Conservation (phyloP, 169 alveolate species). For the Plasmodium reichenowi region DNA sequence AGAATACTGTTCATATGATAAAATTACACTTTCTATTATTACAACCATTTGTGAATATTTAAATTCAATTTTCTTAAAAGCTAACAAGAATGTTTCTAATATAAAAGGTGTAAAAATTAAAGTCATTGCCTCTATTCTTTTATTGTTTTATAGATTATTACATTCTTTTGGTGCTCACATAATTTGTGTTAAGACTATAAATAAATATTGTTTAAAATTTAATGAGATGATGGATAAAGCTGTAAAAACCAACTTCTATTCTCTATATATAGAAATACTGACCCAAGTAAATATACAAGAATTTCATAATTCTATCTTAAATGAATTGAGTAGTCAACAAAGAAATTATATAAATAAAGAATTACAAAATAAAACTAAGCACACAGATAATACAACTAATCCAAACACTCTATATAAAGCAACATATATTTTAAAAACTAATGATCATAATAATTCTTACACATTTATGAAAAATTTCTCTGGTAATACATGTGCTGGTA, state of each 20-base stretch:
- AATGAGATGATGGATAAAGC: slow-evolving; percentile 64
- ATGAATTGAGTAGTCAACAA: slow-evolving; percentile 46
- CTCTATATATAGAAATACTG: slow-evolving; percentile 48
- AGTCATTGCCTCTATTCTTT: slow-evolving; percentile 26
- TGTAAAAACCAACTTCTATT: slow-evolving; percentile 65
- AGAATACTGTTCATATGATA: slow-evolving; percentile 61
- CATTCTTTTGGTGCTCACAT: slow-evolving; percentile 19
- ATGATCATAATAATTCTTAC: neutral
- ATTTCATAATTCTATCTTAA: slow-evolving; percentile 57
- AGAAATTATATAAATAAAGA: slow-evolving; percentile 65
- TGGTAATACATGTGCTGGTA: neutral
- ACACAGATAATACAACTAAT: slow-evolving; percentile 3
- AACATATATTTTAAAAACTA: slow-evolving; percentile 7
- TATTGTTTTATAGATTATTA: slow-evolving; percentile 37
- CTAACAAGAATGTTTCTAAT: slow-evolving; percentile 34
- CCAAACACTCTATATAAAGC: neutral
- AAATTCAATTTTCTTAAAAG: slow-evolving; percentile 31
- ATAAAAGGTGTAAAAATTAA: slow-evolving; percentile 71
- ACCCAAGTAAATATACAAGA: slow-evolving; percentile 31
- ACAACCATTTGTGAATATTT: slow-evolving; percentile 42
- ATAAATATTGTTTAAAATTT: slow-evolving; percentile 59
- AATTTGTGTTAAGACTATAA: slow-evolving; percentile 70
- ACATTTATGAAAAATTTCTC: neutral
- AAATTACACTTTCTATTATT: slow-evolving; percentile 31
- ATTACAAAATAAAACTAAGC: slow-evolving; percentile 16